These are phyloP conservation scores for Nemania bipapillata DNA, from an alignment of 2,329 filamentous ascomycete species.

Conservation along the genomic window DNA sequence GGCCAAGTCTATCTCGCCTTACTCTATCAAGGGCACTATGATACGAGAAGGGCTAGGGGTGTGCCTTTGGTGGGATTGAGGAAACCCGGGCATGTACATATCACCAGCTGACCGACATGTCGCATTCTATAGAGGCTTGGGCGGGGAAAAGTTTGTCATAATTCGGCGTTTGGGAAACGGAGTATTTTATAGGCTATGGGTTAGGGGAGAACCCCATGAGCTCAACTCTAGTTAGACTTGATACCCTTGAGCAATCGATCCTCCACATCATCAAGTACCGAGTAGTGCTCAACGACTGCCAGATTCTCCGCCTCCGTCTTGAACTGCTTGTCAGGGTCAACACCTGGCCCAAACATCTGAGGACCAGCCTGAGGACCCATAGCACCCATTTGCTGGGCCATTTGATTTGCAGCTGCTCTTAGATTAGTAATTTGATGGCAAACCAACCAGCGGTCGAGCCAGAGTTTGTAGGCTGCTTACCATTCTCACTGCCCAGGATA, in stretches of 20 bases:
- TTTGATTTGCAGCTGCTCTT: constrained; percentile 83
- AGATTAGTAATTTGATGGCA: constrained; percentile 45
- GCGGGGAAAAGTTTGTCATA: constrained; percentile 16
- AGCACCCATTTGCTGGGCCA: constrained; percentile 83
- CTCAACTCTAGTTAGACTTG: constrained; percentile 52
- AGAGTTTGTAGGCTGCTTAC: constrained; percentile 62
- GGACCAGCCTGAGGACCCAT: constrained; percentile 73
- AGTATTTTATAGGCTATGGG: constrained; percentile 29
- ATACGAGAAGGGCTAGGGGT: constrained; percentile 70
- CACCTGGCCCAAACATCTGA: constrained; percentile 87
- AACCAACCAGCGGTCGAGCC: too few species aligned
- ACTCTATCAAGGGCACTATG: constrained; percentile 74
- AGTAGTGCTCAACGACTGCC: constrained; percentile 93
- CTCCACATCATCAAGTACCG: constrained; percentile 88
- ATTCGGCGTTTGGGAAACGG: constrained; percentile 37
- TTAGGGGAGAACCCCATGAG: constrained; percentile 6
- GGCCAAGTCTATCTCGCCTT: constrained; percentile 72
- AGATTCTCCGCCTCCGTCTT: constrained; percentile 92
- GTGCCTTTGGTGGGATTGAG: constrained; percentile 71
- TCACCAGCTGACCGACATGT: constrained; percentile 22
- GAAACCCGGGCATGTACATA: constrained; percentile 21
- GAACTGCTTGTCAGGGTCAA: constrained; percentile 96
- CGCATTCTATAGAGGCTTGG: constrained; percentile 21
- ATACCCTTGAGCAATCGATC: constrained; percentile 76
- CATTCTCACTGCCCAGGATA: constrained; percentile 93